Percentiles rank a stretch among this genome's conserved stretches.
Evolutionary conservation across 805 yeast genomes (phyloP).

Genomic region (Wickerhamomyces subpelliculosus): DNA sequence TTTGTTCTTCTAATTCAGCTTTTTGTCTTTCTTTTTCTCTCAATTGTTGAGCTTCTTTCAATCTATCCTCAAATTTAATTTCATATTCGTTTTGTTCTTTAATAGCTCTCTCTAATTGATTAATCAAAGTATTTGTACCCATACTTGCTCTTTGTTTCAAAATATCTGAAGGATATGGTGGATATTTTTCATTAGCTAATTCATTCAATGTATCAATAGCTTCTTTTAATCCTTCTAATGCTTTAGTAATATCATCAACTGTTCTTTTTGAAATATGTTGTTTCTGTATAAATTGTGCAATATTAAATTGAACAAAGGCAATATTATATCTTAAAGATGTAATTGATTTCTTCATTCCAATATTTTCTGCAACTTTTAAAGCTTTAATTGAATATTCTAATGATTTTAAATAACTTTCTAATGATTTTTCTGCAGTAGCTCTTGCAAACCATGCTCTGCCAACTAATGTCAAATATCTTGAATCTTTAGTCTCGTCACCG

Average conservation of each 20-base stretch:
- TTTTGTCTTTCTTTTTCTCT: slow-evolving; percentile 38
- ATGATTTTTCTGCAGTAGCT: slow-evolving; percentile 60
- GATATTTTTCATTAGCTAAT: slow-evolving; percentile 49
- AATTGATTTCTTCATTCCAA: slow-evolving; percentile 29
- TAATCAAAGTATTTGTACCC: slow-evolving; percentile 70
- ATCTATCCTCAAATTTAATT: slow-evolving; percentile 44
- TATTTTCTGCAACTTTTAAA: slow-evolving; percentile 25
- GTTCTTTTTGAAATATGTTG: slow-evolving; percentile 52
- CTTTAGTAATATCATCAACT: slow-evolving; percentile 50
- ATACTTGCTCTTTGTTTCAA: slow-evolving; percentile 79
- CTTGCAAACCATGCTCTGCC: slow-evolving; percentile 88
- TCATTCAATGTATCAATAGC: slow-evolving; percentile 57
- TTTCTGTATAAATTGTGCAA: slow-evolving; percentile 76
- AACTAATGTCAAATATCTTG: slow-evolving; percentile 60
- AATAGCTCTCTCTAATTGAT: slow-evolving; percentile 61
- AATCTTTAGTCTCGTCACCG: slow-evolving; percentile 51
- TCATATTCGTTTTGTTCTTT: slow-evolving; percentile 71
- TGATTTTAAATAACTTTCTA: slow-evolving; percentile 53
- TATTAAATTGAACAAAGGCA: slow-evolving; percentile 78
- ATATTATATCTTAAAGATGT: slow-evolving; percentile 63
- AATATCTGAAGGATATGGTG: slow-evolving; percentile 77
- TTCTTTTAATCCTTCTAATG: slow-evolving; percentile 48
- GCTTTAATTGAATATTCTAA: slow-evolving; percentile 60
- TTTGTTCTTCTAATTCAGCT: slow-evolving; percentile 42
- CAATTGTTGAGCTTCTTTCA: slow-evolving; percentile 65